A percentile compares a stretch with the other conserved stretches of the same genome.
Conservation (phyloP, 305 asterid genomes). For the Coffea humblotiana region DNA sequence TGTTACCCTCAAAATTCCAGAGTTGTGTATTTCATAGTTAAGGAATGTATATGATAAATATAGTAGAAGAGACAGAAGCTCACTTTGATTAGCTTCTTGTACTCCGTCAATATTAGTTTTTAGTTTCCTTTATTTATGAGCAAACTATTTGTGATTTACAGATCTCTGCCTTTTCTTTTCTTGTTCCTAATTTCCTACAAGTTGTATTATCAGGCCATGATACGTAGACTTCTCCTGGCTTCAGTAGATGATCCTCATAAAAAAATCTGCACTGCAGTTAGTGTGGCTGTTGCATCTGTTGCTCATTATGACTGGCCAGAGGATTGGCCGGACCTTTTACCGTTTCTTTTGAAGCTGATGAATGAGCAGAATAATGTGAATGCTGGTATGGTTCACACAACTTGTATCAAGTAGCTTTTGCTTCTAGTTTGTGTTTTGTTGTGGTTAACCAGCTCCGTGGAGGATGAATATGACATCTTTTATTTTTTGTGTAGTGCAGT, state of each 20-base stretch:
- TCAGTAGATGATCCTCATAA: slow-evolving; percentile 72
- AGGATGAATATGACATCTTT: not conserved
- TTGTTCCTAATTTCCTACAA: slow-evolving; percentile 19
- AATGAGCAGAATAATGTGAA: slow-evolving; percentile 59
- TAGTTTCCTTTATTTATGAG: not conserved
- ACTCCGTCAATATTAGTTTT: not conserved
- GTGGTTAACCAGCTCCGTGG: not conserved
- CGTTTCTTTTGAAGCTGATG: slow-evolving; percentile 62
- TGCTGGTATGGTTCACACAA: slow-evolving; percentile 44
- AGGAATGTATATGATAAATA: not conserved
- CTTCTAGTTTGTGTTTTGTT: not conserved
- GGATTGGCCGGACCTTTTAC: slow-evolving; percentile 88
- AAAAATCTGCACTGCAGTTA: slow-evolving; percentile 86
- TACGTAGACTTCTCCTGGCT: slow-evolving; percentile 65
- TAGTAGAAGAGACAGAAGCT: not conserved
- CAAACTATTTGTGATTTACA: not conserved
- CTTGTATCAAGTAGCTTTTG: not conserved
- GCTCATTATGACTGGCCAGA: slow-evolving; percentile 96
- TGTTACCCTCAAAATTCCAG: slow-evolving; percentile 3
- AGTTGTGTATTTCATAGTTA: not conserved
- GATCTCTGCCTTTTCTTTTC: slow-evolving; percentile 8
- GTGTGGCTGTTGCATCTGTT: slow-evolving; percentile 79
- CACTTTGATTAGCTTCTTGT: not conserved
- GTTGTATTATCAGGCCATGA: slow-evolving; percentile 51
- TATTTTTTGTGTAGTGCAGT: slow-evolving; percentile 47